Evolutionary conservation across 768 basidiomycete genomes (phyloP).

Genomic region (Tricholoma matsutake): DNA sequence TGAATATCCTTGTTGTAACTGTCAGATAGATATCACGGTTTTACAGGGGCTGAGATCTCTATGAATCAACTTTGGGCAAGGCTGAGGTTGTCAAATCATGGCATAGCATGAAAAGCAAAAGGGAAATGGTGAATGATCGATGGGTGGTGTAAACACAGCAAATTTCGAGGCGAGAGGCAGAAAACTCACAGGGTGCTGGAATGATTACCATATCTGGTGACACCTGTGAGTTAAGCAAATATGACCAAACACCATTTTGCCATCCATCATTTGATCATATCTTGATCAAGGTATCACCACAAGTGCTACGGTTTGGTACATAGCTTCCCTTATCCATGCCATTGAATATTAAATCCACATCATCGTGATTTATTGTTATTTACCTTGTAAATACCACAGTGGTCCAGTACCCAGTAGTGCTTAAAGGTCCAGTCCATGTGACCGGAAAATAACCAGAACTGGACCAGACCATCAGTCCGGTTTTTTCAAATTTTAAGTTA

Average conservation of each 20-base stretch:
- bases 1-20: background rate
- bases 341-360: background rate
- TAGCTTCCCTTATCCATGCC: background rate
- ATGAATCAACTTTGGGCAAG: too few species aligned
- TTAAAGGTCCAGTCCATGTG: too few species aligned
- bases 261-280: background rate
- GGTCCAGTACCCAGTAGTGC: too few species aligned
- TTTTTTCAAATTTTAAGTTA: too few species aligned
- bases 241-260: background rate
- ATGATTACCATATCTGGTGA: background rate
- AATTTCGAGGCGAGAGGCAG: too few species aligned
- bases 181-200: background rate
- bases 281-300: background rate
- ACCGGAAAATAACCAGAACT: too few species aligned
- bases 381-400: background rate
- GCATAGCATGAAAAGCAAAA: too few species aligned
- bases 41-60: background rate
- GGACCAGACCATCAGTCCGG: too few species aligned
- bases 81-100: too few species aligned
- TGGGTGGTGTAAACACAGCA: too few species aligned
- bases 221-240: background rate
- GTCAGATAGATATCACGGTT: background rate
- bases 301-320: background rate
- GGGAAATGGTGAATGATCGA: too few species aligned
- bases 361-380: background rate